phyloP scores from a whole-genome alignment of 345 rosid species.

The Eutrema heterophyllum region DNA sequence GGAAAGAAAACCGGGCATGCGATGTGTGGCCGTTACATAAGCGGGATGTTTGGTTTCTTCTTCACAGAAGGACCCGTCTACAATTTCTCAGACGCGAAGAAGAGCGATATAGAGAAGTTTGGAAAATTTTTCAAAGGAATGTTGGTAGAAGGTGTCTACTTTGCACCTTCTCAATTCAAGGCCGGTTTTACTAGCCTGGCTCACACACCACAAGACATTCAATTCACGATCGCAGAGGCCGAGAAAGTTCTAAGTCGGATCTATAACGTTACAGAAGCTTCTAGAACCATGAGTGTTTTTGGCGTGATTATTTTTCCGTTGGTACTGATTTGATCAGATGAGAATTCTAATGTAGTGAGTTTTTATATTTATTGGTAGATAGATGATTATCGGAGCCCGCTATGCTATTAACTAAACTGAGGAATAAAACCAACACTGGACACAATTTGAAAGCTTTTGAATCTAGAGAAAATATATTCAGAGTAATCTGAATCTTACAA shows the following conservation, averaged over 20 bases:
- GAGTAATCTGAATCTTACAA: no score
- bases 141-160: conserved; percentile 79
- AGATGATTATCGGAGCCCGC: not conserved
- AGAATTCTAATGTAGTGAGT: not conserved
- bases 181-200: conserved; percentile 90
- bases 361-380: not conserved
- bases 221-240: conserved; percentile 36
- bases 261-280: conserved; percentile 30
- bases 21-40: conserved; percentile 62
- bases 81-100: conserved; percentile 65
- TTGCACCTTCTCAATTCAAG: conserved; percentile 80
- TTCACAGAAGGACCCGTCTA: conserved; percentile 72
- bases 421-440: not conserved
- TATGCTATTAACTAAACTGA: not conserved
- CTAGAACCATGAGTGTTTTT: not conserved
- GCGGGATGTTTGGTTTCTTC: conserved; percentile 87
- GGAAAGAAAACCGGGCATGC: conserved; percentile 76
- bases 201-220: conserved; percentile 57
- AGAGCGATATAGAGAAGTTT: conserved; percentile 63
- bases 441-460: no score
- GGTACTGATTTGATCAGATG: not conserved
- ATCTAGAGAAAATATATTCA: no score
- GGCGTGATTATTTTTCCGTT: not conserved
- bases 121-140: conserved; percentile 60
- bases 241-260: conserved; percentile 54